Evolutionary conservation across 768 basidiomycete genomes (phyloP), one percentile per base, ranked within the genome.

Genomic region (Crucibulum laeve): DNA sequence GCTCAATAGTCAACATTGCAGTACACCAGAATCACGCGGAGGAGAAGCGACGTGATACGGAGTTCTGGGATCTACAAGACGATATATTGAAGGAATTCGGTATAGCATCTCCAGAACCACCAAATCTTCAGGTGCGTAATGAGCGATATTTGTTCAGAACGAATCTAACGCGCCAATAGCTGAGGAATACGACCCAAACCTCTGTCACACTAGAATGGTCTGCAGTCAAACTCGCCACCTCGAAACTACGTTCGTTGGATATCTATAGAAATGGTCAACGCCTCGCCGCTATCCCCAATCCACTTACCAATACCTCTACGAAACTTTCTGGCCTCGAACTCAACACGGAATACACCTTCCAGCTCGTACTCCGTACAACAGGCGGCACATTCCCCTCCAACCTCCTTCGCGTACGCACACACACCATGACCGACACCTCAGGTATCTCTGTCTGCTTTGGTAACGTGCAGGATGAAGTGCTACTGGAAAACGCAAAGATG

Each of bases 171-270:
- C n/a, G 17, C 18, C 24, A 43, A 7, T 53, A 92, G 82, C 77
- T 98, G 15, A 82, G 94, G 34, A 93, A 96, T 55, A 82, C 91
- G 38, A 98, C 96, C 0, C 96, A 99, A 72, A 99, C 96, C 1
- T 93, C 88, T 6, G 91, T 94, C 2, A 94, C 93, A 2, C 76
- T 99, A 17, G 94, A 99, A 70, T 99, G 96, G 96, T 87, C 91
- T 3, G 61, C 79, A 25, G 67, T 98, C 15, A 68, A 88, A 43
- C 78, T 98, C 13, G 96, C 92, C 0, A 87, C 83, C 1, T 82
- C 93, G 10, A 87, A 87, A 56, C 67, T 97, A 19, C 80, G 94
- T 46, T 87, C 87, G 0, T 73, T 99, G 22, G 92, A 95, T 55
- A 91, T 98, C 53, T 95, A 91, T 71, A 82, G 88, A 53, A 97